Conservation (phyloP, 1,284 basidiomycete genomes). For the Boletellus deceptivus region DNA sequence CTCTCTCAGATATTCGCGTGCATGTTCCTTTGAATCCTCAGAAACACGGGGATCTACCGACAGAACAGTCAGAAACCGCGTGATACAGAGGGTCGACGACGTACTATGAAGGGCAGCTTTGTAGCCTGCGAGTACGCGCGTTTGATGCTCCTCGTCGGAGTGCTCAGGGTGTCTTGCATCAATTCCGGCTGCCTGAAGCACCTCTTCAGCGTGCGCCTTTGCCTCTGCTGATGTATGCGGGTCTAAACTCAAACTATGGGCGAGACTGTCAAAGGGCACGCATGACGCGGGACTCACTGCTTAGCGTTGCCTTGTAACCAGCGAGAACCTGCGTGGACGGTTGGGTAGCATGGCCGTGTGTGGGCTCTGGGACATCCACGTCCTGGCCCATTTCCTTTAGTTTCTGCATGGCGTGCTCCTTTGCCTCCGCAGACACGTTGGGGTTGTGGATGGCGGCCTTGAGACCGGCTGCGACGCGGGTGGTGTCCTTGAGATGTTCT, state of each 20-base stretch:
- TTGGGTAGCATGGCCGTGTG: slow-evolving; percentile 10
- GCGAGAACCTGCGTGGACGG: slow-evolving; percentile 37
- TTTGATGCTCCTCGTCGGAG: slow-evolving; percentile 40
- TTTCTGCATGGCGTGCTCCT: slow-evolving; percentile 43
- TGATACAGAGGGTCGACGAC: slow-evolving; percentile 9
- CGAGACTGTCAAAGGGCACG: neutral
- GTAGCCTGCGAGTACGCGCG: slow-evolving; percentile 45
- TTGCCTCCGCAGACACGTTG: slow-evolving; percentile 51
- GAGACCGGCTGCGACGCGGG: slow-evolving; percentile 49
- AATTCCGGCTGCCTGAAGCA: slow-evolving; percentile 39
- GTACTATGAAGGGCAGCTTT: slow-evolving; percentile 48
- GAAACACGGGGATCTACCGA: slow-evolving; percentile 41
- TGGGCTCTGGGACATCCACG: slow-evolving; percentile 12
- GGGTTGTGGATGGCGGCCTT: slow-evolving; percentile 57
- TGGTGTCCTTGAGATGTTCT: slow-evolving; percentile 36
- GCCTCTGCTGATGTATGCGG: slow-evolving; percentile 44
- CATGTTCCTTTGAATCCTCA: slow-evolving; percentile 49
- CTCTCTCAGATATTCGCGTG: slow-evolving; percentile 40
- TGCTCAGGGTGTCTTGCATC: slow-evolving; percentile 28
- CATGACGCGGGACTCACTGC: slow-evolving; percentile 34
- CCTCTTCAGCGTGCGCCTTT: slow-evolving; percentile 49
- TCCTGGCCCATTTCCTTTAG: slow-evolving; percentile 41
- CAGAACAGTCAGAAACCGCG: neutral
- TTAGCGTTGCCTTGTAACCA: slow-evolving; percentile 54
- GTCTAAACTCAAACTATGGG: slow-evolving; percentile 27